Base-by-base conservation (phyloP, 2,329 filamentous ascomycete species). In the Plectosphaerella sp. region DNA sequence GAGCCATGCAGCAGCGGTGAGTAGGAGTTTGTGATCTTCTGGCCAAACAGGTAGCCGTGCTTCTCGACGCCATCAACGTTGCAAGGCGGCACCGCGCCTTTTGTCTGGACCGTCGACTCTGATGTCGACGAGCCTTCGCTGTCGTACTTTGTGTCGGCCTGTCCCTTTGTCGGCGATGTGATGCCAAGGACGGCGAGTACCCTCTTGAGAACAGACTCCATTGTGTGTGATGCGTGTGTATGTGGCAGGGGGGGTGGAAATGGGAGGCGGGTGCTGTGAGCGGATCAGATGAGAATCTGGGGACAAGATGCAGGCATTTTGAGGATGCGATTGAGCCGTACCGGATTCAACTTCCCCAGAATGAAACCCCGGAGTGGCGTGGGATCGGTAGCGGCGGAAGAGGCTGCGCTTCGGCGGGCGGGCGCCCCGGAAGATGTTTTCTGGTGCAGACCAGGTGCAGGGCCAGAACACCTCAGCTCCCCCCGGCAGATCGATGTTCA, bases 31-130 rank as follows among this genome's bases (percentile, higher is more conserved):
- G 76, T 62, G 56, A 84, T 71, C 54, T 82, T 81, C 58, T 78
- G 72, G 54, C 80, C 80, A 57, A 83, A 83, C 24, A 84, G 75
- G 60, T 79, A 82, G 47, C 76, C 75, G 57, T 79, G 75, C 24
- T 68, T 68, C 35, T 76, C 69, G 2, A 76, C 62, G 16, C 37
- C 42, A 9, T 50, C 25, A 10, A 43, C 41, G 41, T 20, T 22
- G 41, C 18, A 7, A n/a, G 41, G 16, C n/a, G 41, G 41, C 18
- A 18, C 41, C 10, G 41, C 16, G 41, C 41, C 41, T n/a, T n/a
- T 20, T n/a, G 16, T 16, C 18, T 43, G 18, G 11, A 18, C n/a
- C 16, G 41, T 18, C n/a, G n/a, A 9, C n/a, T 43, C 41, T 20
- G 41, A 43, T 43, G 41, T 18, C 16, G 41, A 43, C 10, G 41